Evolutionary conservation across 306 rosid species (phyloP), one percentile per base, ranked within the genome.

Genomic region (Lithocarpus polystachyus): DNA sequence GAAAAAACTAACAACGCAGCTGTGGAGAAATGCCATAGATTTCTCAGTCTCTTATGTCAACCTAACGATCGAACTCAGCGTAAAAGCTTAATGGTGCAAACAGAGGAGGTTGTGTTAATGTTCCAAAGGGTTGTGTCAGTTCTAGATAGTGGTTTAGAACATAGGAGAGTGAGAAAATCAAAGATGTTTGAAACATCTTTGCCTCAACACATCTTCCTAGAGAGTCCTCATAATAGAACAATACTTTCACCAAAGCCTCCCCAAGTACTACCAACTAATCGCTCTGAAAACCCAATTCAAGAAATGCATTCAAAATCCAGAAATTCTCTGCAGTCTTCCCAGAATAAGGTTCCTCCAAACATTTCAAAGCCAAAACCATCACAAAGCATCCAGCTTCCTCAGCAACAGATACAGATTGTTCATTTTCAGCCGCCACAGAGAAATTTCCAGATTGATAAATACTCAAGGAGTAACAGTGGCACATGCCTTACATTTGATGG

Each of bases 111-210:
- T 81, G 96, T 96, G 75, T 81, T 70, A 51, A 89, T 83, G 90
- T 93, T 96, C 89, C 91, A 85, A 89, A 91, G 89, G 83, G 97
- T 96, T 80, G 92, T 88, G 52, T 88, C 97, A 76, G 82, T 96
- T 87, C 94, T 96, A 29, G 82, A 82, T 26, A 83, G 75, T 85
- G 89, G 92, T 65, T 68, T 90, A 76, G 94, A 93, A 81, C 98
- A 90, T 89, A 94, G 94, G 28, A 91, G 97, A 82, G 89, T 90
- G 22, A 93, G 93, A 82, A 93, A 89, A 82, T 80, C 71, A 11
- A 88, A 86, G 67, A 90, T 81, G 23, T 82, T 78, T 51, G 84
- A 87, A 68, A 37, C 78, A 57, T 87, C 99, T 77, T 87, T 90
- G 26, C 89, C 92, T 28, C 88, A 89, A 60, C 87, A 62, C 35